These are phyloP conservation scores for Inga oerstediana DNA, from an alignment of 306 rosid genomes.

Conservation along the genomic window DNA sequence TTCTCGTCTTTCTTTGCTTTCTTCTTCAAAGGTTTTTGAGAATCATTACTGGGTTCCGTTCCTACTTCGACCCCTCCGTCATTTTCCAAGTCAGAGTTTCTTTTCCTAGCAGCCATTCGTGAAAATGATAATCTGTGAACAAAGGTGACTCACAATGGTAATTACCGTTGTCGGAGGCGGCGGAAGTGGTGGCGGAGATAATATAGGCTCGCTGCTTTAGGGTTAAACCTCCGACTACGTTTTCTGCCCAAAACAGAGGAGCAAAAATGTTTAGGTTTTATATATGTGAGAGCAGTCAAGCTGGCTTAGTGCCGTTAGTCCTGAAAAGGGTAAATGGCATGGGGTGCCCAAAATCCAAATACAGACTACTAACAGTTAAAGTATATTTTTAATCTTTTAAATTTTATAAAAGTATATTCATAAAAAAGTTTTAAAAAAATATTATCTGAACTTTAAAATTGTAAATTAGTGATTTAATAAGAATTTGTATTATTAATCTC, in stretches of 20 bases:
- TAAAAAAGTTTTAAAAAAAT: no score
- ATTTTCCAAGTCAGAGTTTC: conserved; percentile 38
- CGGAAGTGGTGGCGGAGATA: not conserved
- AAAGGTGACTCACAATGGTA: no score
- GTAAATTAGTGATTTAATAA: no score
- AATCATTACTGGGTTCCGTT: conserved; percentile 12
- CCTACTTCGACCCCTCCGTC: conserved; percentile 32
- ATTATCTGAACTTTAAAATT: no score
- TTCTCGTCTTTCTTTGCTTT: conserved; percentile 43
- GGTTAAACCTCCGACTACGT: not conserved
- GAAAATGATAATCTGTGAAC: not conserved
- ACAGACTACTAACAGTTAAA: no score
- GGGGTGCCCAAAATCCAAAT: no score
- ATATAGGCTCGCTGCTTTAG: not conserved
- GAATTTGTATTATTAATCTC: no score
- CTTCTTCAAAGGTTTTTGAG: conserved; percentile 38
- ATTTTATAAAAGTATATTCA: no score
- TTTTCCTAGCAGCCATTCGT: conserved; percentile 56
- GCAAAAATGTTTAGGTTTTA: not conserved
- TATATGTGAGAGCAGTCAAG: not conserved
- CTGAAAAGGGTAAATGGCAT: not conserved
- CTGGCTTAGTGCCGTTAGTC: not conserved
- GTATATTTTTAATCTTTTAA: no score
- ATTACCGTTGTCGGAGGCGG: not conserved
- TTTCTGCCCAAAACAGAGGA: not conserved